These are phyloP conservation scores for Euphorbia pulcherrima DNA, from an alignment of 345 rosid genomes.

Conservation along the genomic window DNA sequence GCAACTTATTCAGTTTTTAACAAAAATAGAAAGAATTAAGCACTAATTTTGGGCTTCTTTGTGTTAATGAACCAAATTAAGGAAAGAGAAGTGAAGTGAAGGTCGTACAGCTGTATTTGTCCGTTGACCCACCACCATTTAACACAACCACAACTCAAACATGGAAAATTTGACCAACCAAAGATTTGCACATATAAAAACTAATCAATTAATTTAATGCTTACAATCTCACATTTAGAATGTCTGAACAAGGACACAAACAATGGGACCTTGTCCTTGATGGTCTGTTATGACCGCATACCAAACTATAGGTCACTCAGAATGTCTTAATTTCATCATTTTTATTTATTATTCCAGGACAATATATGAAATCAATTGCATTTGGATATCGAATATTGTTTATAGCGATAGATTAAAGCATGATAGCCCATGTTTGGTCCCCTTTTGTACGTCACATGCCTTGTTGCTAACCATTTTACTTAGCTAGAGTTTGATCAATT, in stretches of 20 bases:
- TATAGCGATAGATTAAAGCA: constrained; percentile 9
- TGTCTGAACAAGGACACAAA: background rate
- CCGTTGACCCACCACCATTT: background rate
- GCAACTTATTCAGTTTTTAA: too few species aligned
- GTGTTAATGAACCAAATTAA: background rate
- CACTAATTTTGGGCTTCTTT: too few species aligned
- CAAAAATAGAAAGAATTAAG: too few species aligned
- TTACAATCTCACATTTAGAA: background rate
- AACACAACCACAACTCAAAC: background rate
- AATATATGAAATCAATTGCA: constrained; percentile 1
- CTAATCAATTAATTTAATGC: background rate
- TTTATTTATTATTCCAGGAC: constrained; percentile 6
- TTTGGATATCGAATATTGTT: too few species aligned
- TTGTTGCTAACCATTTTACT: constrained; percentile 4
- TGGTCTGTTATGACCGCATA: constrained; percentile 8
- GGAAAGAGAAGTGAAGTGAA: background rate
- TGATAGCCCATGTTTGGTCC: constrained; percentile 18
- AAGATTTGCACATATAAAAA: background rate
- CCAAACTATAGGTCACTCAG: constrained; percentile 14
- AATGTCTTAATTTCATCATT: constrained; percentile 15
- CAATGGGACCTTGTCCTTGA: background rate
- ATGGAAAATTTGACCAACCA: background rate
- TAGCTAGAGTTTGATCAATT: background rate
- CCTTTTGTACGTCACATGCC: constrained; percentile 23
- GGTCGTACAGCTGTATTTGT: background rate